Conservation (phyloP, 257 asterid species). For the Prunella vulgaris region DNA sequence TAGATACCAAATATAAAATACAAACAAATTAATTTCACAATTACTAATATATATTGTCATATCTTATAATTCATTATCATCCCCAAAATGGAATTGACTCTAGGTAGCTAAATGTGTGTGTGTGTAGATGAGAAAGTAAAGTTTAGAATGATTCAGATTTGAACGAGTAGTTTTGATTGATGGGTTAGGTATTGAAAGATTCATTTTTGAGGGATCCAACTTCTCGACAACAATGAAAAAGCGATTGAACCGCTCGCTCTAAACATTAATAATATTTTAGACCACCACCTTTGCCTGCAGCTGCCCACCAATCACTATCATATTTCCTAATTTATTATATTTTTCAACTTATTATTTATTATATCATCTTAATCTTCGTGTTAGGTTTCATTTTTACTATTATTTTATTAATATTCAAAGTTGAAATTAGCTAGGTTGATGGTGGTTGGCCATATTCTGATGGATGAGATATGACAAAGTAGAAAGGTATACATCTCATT, state of each 20-base stretch:
- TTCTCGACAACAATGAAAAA: constrained; percentile 39
- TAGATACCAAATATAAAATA: no score
- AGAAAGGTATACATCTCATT: constrained; percentile 5
- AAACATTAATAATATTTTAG: constrained; percentile 21
- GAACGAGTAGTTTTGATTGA: constrained; percentile 45
- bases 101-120: no score
- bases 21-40: no score
- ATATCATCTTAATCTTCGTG: constrained; percentile 9
- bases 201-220: constrained; percentile 33
- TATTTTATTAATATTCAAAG: constrained; percentile 4
- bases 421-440: constrained; percentile 27
- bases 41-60: no score
- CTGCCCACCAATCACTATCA: constrained; percentile 14
- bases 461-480: constrained; percentile 25
- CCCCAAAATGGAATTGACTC: no score
- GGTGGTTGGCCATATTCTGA: constrained; percentile 26
- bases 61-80: no score
- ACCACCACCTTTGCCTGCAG: not conserved
- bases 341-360: not conserved
- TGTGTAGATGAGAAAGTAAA: not conserved
- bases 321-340: not conserved
- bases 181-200: constrained; percentile 49
- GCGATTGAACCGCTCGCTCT: constrained; percentile 35
- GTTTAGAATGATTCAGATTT: not conserved
- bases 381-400: constrained; percentile 14